Evolutionary conservation across 2,329 filamentous ascomycete species (phyloP), one percentile per base, ranked within the genome.

Genomic region (Sporothrix brasiliensis): DNA sequence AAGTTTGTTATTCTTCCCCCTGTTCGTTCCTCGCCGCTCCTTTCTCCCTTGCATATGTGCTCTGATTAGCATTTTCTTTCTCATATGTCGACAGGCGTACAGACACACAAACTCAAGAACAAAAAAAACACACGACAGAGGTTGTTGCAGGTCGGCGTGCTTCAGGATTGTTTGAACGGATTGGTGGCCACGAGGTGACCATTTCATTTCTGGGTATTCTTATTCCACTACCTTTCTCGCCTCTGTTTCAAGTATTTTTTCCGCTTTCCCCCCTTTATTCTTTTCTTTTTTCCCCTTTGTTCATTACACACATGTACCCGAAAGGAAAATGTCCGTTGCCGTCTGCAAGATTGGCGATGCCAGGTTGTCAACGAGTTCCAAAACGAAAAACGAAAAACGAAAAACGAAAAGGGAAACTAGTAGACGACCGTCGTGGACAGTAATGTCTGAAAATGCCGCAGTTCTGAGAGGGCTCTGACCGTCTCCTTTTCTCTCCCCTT

Each of bases 301-400:
- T 34, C 5, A 44, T 11, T 11, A 44, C 41, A 13, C 10, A 14
- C 14, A 13, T 13, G 14, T 11, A 9, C 41, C 3, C 6, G 50
- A 11, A n/a, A 30, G 47, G 11, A 56, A 56, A 39, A 11, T 70
- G 61, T n/a, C 47, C 47, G 63, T 54, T 67, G 69, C 75, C 72
- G 71, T 69, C 74, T 79, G 79, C 78, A 71, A 79, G 78, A 79
- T 80, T 80, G 75, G 79, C 79, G 79, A 79, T 73, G 76, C 21
- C 44, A 16, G 77, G 69, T 76, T 77, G 76, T 76, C 70, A 76
- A 75, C 71, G n/a, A 14, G 24, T 6, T 9, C 34, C 6, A n/a
- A 50, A 27, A 10, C 11, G 34, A n/a, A 47, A n/a, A 9, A n/a
- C 13, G 47, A n/a, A n/a, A 50, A 27, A 10, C 10, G 34, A 13